Evolutionary conservation across 257 asterid genomes (phyloP).

Genomic region (Solanum okadae): DNA sequence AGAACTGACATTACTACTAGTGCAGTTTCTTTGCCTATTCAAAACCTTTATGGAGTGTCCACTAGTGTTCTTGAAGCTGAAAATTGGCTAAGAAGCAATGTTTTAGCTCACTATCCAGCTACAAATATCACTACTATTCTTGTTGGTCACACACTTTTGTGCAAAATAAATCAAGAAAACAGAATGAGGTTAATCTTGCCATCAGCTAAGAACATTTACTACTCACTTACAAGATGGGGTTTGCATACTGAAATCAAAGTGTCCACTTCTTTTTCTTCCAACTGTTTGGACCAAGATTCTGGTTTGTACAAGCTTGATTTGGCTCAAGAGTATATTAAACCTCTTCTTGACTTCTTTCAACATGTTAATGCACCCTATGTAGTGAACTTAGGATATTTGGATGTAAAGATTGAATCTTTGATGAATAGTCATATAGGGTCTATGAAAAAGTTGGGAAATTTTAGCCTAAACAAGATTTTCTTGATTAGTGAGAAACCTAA

Average conservation of each 20-base stretch:
- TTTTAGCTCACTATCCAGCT: conserved; percentile 58
- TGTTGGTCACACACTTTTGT: conserved; percentile 41
- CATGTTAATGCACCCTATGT: conserved; percentile 41
- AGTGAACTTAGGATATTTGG: conserved; percentile 16
- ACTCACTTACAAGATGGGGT: conserved; percentile 91
- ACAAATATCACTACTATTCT: conserved; percentile 46
- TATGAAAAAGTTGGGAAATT: conserved; percentile 27
- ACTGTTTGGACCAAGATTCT: conserved; percentile 30
- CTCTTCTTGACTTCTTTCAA: conserved; percentile 36
- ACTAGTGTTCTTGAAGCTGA: conserved; percentile 62
- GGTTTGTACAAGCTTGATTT: conserved; percentile 22
- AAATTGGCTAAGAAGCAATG: conserved; percentile 53
- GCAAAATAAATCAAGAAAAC: conserved; percentile 23
- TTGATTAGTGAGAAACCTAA: conserved; percentile 3
- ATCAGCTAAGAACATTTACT: conserved; percentile 54
- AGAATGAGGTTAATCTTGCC: conserved; percentile 33
- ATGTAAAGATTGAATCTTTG: conserved; percentile 8
- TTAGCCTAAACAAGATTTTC: conserved; percentile 11
- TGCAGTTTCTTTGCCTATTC: conserved; percentile 45
- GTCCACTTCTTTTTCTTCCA: conserved; percentile 41
- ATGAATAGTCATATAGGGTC: conserved; percentile 26
- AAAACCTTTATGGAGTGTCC: conserved; percentile 39
- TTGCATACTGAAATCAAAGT: conserved; percentile 57
- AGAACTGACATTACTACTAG: neutral
- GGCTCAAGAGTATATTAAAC: conserved; percentile 25